phyloP scores from a whole-genome alignment of 1,284 basidiomycete species.

The Cutaneotrichosporon sp. region DNA sequence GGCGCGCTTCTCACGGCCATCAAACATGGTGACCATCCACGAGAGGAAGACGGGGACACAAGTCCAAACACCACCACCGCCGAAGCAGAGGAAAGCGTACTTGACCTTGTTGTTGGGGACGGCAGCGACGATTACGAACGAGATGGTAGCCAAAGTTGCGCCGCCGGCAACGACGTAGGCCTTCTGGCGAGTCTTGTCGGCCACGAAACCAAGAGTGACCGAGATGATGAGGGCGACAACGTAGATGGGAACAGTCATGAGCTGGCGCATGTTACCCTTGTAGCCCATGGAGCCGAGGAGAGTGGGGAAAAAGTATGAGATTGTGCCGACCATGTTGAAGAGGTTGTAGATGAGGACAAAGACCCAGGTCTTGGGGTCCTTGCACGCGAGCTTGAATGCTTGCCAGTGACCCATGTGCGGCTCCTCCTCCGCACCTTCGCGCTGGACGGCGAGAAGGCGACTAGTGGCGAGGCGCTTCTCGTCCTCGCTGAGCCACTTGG shows the following conservation, averaged over 20 bases:
- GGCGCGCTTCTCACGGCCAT: constrained; percentile 49
- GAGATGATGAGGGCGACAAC: constrained; percentile 48
- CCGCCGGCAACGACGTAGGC: constrained; percentile 45
- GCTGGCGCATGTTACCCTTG: constrained; percentile 44
- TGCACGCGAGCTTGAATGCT: constrained; percentile 32
- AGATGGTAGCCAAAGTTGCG: constrained; percentile 30
- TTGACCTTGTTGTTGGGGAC: constrained; percentile 38
- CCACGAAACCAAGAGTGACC: constrained; percentile 41
- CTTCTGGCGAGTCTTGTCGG: constrained; percentile 50
- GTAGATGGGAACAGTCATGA: constrained; percentile 56
- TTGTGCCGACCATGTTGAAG: constrained; percentile 47
- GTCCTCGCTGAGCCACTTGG: constrained; percentile 36
- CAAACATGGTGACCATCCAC: constrained; percentile 51
- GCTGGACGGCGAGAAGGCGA: constrained; percentile 31
- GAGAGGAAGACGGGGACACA: constrained; percentile 47
- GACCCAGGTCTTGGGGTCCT: constrained; percentile 45
- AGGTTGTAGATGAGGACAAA: constrained; percentile 41
- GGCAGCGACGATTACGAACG: constrained; percentile 46
- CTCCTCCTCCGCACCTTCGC: constrained; percentile 24
- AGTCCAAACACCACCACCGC: constrained; percentile 50
- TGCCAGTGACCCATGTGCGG: constrained; percentile 30
- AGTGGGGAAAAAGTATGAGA: constrained; percentile 54
- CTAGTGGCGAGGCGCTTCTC: constrained; percentile 24
- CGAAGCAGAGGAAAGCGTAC: constrained; percentile 53
- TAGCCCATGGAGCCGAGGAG: constrained; percentile 48